A percentile compares a stretch with the other conserved stretches of the same genome.
Evolutionary conservation across 106 monocot genomes (phyloP).

Genomic region (Dendrobium chrysotoxum): DNA sequence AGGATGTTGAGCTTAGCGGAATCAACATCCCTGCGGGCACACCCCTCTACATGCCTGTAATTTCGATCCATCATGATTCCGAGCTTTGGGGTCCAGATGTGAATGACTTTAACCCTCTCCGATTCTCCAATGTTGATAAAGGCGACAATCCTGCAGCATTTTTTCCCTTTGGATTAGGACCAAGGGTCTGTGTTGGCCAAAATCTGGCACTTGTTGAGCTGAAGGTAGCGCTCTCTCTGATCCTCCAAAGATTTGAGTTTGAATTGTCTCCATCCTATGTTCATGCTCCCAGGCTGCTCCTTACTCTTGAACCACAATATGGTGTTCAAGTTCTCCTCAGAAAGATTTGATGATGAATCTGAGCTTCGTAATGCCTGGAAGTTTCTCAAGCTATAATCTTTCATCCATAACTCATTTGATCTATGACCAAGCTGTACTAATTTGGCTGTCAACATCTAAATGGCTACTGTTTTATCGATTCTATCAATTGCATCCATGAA

Average conservation of each 20-base stretch:
- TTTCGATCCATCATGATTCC: slow-evolving; percentile 45
- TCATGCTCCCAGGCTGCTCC: slow-evolving; percentile 53
- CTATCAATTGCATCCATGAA: too few species aligned
- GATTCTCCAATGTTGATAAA: slow-evolving; percentile 37
- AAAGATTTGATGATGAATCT: slow-evolving; percentile 23
- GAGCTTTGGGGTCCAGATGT: slow-evolving; percentile 71
- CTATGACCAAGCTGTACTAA: too few species aligned
- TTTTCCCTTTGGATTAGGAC: slow-evolving; percentile 67
- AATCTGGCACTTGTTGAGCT: slow-evolving; percentile 64
- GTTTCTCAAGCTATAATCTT: neutral
- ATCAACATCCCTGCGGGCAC: slow-evolving; percentile 47
- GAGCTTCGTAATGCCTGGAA: neutral
- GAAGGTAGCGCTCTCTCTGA: slow-evolving; percentile 63
- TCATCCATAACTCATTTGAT: too few species aligned
- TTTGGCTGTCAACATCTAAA: too few species aligned
- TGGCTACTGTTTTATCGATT: too few species aligned
- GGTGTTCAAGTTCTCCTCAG: slow-evolving; percentile 55
- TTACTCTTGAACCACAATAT: slow-evolving; percentile 64
- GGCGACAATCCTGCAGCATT: slow-evolving; percentile 27
- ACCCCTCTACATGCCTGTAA: slow-evolving; percentile 34
- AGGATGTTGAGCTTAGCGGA: slow-evolving; percentile 28
- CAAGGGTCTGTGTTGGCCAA: slow-evolving; percentile 60
- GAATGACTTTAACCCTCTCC: slow-evolving; percentile 50
- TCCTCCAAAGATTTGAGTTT: slow-evolving; percentile 51
- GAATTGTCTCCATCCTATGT: slow-evolving; percentile 54